Evolutionary conservation across 2,329 filamentous ascomycete genomes (phyloP).

Genomic region (Aspergillus versicolor): DNA sequence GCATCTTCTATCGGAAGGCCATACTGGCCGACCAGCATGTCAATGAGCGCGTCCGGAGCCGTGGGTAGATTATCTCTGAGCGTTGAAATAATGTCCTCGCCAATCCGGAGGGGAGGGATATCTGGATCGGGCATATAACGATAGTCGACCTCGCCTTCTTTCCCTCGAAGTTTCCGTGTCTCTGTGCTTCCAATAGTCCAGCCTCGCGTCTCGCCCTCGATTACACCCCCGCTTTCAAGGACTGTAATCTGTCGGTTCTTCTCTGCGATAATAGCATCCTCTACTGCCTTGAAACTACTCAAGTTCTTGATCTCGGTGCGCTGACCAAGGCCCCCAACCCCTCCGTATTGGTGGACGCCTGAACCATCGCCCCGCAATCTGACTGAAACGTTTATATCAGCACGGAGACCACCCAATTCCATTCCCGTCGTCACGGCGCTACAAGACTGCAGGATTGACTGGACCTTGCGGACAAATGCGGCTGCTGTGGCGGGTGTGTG

Average conservation of each 20-base stretch:
- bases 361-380: slow-evolving; percentile 55
- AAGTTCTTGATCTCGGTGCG: slow-evolving; percentile 97
- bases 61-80: slow-evolving; percentile 65
- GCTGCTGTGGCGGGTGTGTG: slow-evolving; percentile 85
- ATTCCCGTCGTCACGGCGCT: slow-evolving; percentile 88
- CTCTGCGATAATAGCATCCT: slow-evolving; percentile 91
- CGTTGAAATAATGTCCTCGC: slow-evolving; percentile 64
- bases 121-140: slow-evolving; percentile 98
- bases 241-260: slow-evolving; percentile 82
- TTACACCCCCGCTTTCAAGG: slow-evolving; percentile 69
- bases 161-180: slow-evolving; percentile 79
- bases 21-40: slow-evolving; percentile 62
- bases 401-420: slow-evolving; percentile 86
- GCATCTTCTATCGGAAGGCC: slow-evolving; percentile 79
- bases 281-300: slow-evolving; percentile 89
- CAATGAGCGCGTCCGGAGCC: slow-evolving; percentile 69
- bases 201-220: slow-evolving; percentile 86
- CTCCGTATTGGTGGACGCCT: slow-evolving; percentile 52
- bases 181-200: slow-evolving; percentile 85
- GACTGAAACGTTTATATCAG: slow-evolving; percentile 94
- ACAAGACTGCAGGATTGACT: slow-evolving; percentile 73
- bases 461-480: slow-evolving; percentile 84
- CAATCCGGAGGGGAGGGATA: slow-evolving; percentile 75
- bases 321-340: slow-evolving; percentile 68
- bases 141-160: slow-evolving; percentile 97